These are phyloP conservation scores for Diutina siamensis DNA, from an alignment of 1,139 yeast species.

Conservation along the genomic window DNA sequence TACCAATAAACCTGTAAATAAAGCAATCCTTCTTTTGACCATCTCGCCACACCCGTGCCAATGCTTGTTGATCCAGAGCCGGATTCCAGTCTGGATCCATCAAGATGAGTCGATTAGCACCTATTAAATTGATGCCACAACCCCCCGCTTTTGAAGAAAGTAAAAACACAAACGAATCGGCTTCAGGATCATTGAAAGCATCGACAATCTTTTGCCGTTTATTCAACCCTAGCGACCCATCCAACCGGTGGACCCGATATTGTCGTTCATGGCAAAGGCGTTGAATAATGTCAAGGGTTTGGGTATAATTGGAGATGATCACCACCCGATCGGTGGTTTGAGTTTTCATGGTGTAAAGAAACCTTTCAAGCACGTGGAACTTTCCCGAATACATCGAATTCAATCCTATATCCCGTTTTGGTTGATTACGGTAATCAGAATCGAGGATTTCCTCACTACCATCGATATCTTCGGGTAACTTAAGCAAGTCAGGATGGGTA, in stretches of 20 bases:
- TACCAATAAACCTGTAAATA: constrained; percentile 83
- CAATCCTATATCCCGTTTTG: constrained; percentile 23
- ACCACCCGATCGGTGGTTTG: constrained; percentile 94
- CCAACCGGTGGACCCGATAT: constrained; percentile 76
- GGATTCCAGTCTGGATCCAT: constrained; percentile 99
- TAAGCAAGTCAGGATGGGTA: constrained; percentile 81
- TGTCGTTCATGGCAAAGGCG: constrained; percentile 63
- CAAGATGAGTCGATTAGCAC: constrained; percentile 82
- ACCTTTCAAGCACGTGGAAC: constrained; percentile 59
- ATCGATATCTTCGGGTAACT: constrained; percentile 64
- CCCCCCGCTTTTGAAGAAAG: constrained; percentile 98
- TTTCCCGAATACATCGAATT: constrained; percentile 47
- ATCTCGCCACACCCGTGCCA: constrained; percentile 98
- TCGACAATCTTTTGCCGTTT: constrained; percentile 92
- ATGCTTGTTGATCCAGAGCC: constrained; percentile 95
- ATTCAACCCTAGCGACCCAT: constrained; percentile 86
- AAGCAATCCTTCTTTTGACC: constrained; percentile 97
- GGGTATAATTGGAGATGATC: constrained; percentile 86
- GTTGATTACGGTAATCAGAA: constrained; percentile 47
- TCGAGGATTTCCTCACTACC: constrained; percentile 63
- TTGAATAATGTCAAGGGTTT: constrained; percentile 84
- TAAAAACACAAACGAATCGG: constrained; percentile 77
- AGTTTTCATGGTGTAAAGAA: constrained; percentile 58
- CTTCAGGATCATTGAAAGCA: constrained; percentile 80
- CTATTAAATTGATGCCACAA: constrained; percentile 93